phyloP scores from a whole-genome alignment of 768 basidiomycete genomes.

The Coprinopsis sp. region DNA sequence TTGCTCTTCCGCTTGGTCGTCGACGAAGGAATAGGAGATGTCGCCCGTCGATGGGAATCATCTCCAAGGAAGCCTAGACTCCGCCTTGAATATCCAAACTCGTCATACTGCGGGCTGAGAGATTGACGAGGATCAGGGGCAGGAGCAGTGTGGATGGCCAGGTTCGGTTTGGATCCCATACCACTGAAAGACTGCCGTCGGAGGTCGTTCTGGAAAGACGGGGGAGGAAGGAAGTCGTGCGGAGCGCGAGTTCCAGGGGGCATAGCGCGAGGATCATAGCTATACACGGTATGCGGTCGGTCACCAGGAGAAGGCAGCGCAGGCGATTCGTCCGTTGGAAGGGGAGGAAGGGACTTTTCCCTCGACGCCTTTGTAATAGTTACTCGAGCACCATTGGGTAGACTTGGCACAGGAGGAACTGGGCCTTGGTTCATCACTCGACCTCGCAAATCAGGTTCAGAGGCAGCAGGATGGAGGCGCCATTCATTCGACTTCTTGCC shows the following conservation, averaged over 20 bases:
- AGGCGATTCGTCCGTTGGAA: slow-evolving; percentile 56
- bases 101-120: slow-evolving; percentile 51
- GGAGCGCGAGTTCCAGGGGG: slow-evolving; percentile 39
- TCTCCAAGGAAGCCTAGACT: slow-evolving; percentile 44
- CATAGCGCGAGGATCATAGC: slow-evolving; percentile 50
- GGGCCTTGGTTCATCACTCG: slow-evolving; percentile 24
- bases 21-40: slow-evolving; percentile 28
- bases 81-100: slow-evolving; percentile 68
- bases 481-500: slow-evolving; percentile 28
- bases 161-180: slow-evolving; percentile 50
- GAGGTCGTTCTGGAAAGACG: slow-evolving; percentile 57
- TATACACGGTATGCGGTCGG: slow-evolving; percentile 64
- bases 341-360: slow-evolving; percentile 76
- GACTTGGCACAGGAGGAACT: slow-evolving; percentile 22
- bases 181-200: slow-evolving; percentile 80
- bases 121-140: slow-evolving; percentile 31
- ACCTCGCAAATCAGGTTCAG: slow-evolving; percentile 61
- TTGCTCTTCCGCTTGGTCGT: slow-evolving; percentile 63
- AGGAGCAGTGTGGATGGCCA: slow-evolving; percentile 51
- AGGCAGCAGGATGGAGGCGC: slow-evolving; percentile 47
- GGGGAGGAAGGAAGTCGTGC: slow-evolving; percentile 55
- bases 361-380: slow-evolving; percentile 29
- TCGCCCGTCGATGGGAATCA: slow-evolving; percentile 21
- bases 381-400: slow-evolving; percentile 17
- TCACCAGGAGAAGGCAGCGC: slow-evolving; percentile 37